Evolutionary conservation across 352 stramenopile genomes (phyloP), one percentile per base, ranked within the genome.

Genomic region (Phytophthora sojae): DNA sequence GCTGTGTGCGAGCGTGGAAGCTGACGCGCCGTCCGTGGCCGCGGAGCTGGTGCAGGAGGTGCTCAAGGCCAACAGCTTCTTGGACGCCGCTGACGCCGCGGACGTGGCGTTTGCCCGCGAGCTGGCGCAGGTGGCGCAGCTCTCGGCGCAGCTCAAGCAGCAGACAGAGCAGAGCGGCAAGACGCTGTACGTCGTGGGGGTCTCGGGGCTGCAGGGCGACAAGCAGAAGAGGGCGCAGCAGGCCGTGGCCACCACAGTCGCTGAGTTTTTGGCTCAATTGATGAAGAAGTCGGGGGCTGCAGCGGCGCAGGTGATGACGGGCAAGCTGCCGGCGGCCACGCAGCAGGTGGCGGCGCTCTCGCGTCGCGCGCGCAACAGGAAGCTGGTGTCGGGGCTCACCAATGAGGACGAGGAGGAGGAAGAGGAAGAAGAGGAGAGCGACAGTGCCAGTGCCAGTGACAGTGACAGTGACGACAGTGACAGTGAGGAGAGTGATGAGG

Each of bases 241-340:
- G 42, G 75, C 73, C 4, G 50, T 80, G 42, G 53, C 76, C 5
- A 61, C 44, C 4, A 55, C 75, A 4, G 71, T 88, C 19, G 50
- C 67, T 4, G 66, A 79, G 54, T 84, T 90, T 32, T 64, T 86
- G 47, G 60, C 57, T 6, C 67, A 80, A n/a, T 51, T 89, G 50
- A 66, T 85, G 69, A 78, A 75, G 42, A 71, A 19, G 0, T 66
- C 79, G n/a, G 23, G 65, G 6, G 11, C 49, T 2, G 71, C 70
- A 4, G 81, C 62, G 9, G 76, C 77, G 25, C 81, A 89, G 64
- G 52, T 89, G 11, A 75, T 86, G 69, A 76, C 71, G 17, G 63
- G 67, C 14, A 62, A 29, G 15, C 57, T 71, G 4, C 66, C 67
- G 5, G 62, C 47, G 51, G 66, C 51, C 9, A 66, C 70, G 56